Evolutionary conservation across 306 rosid genomes (phyloP), one percentile per base, ranked within the genome.

Genomic region (Prunus mume): DNA sequence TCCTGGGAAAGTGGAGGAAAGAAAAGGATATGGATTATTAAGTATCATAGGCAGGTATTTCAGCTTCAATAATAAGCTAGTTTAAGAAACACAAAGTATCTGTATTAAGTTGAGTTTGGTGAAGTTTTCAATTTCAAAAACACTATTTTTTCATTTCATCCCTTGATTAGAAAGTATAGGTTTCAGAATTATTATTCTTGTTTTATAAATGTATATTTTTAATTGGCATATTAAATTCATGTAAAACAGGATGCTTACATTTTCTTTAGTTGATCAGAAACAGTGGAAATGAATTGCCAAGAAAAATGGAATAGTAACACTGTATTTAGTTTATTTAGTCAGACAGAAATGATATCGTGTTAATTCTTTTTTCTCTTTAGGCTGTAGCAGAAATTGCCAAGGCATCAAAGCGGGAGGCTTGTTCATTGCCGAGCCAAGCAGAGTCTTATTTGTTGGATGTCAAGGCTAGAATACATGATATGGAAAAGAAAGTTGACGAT

Each of bases 321-420:
- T 22, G 22, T 24, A 22, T 10, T 41, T 66, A 10, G 6, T 12
- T 41, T 19, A 66, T 41, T 15, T n/a, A 20, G 20, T 57, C 28
- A 15, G 22, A 17, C 22, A 38, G 17, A 50, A 9, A 62, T 32
- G 47, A 22, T 17, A 60, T 69, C 17, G 25, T 68, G 51, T 78
- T 69, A 17, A 51, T 80, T 76, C 5, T 47, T 50, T 32, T 41
- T 46, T 43, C 65, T 66, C 19, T 78, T 47, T 83, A 95, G 98
- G 96, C 97, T 19, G 91, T 89, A 75, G 92, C 85, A 71, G 98
- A 95, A 87, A 89, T 95, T 74, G 76, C 82, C 69, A 90, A 86
- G 89, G 92, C 93, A 65, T 86, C 94, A 51, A 95, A 89, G 80
- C 87, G 76, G 8, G 98, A 95, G 85, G 93, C 97, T 67, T 75